A percentile compares a stretch with the other conserved stretches of the same genome.
phyloP scores from a whole-genome alignment of 2,329 filamentous ascomycete species.

The Botryosphaeria agaves region DNA sequence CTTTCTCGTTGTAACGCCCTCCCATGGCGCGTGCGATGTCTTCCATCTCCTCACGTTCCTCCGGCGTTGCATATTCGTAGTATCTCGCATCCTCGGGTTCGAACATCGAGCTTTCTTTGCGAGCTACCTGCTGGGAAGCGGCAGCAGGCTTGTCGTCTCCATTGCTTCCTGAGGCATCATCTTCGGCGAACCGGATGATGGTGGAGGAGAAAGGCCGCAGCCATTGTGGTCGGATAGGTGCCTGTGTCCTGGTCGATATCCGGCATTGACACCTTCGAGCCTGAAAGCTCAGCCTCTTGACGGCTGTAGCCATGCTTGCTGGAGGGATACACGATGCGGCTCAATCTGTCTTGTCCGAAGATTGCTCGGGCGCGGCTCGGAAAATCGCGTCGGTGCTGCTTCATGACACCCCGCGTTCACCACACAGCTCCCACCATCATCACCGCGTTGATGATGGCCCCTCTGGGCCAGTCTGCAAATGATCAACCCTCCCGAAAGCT shows the following conservation, averaged over 20 bases:
- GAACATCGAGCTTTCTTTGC: conserved; percentile 5
- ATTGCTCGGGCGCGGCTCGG: too few relatives aligned
- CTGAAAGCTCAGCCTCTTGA: conserved; percentile 14
- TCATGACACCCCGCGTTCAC: conserved; percentile 5
- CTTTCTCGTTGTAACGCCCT: background rate
- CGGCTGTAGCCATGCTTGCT: conserved; percentile 5
- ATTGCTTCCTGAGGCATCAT: too few relatives aligned
- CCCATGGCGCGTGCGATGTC: conserved; percentile 2
- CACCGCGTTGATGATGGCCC: conserved; percentile 5
- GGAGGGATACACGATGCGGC: background rate
- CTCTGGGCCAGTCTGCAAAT: conserved; percentile 3
- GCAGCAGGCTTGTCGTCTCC: too few relatives aligned
- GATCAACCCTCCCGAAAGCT: too few relatives aligned
- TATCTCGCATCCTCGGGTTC: conserved; percentile 4
- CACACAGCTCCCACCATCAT: conserved; percentile 2
- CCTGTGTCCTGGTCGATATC: conserved; percentile 7
- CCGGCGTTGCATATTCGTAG: conserved; percentile 5
- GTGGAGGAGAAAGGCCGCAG: conserved; percentile 16
- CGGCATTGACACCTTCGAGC: conserved; percentile 13
- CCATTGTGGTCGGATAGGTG: conserved; percentile 12
- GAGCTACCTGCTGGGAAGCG: too few relatives aligned
- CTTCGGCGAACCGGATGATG: conserved; percentile 5
- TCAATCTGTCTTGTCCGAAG: background rate
- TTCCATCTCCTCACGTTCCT: conserved; percentile 5
- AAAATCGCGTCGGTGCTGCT: too few relatives aligned